Base-by-base conservation (phyloP, 805 yeast species). In the Myxozyma lipomycoides region DNA sequence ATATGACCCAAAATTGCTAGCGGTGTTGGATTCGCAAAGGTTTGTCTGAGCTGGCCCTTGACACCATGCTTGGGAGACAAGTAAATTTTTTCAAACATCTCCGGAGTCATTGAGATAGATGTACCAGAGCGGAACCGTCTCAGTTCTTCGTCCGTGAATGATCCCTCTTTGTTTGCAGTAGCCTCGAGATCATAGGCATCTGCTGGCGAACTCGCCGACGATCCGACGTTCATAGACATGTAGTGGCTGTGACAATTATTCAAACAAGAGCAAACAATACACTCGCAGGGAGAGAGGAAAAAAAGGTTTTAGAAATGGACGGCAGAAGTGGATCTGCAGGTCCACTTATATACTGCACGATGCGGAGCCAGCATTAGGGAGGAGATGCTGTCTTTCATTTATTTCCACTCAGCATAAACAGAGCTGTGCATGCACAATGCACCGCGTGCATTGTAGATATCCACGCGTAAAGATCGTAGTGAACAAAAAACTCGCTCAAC, bases 1-100 rank as follows among this genome's bases (percentile, higher is more conserved):
- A 39, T 39, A 39, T 39, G 43, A 18, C 43, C 43, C 38, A 39
- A n/a, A 39, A 39, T 9, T 7, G 43, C 43, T 12, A 55, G 49
- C 22, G 60, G 60, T 15, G 60, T 56, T 7, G 60, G 60, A 24
- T 56, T 56, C 24, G 56, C 60, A 32, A 54, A 56, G 3, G 56
- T 56, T 46, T 46, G 59, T 4, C 60, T 46, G 24, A 52, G 52
- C 26, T 49, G 39, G 26, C 56, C 56, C 45, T 49, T 45, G 43
- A 48, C 56, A 6, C 40, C 35, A 12, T 18, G 21, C 42, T 58
- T 45, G 18, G 61, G 61, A 17, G 60, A 45, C 36, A 56, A 48
- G 26, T 58, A 58, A 10, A 56, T 51, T 42, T 49, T 48, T 45
- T 58, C 61, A 34, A 58, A 58, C 22, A 58, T 38, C 46, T 58